phyloP scores from a whole-genome alignment of 495 filamentous ascomycete genomes.

The Penicillium desertorum region DNA sequence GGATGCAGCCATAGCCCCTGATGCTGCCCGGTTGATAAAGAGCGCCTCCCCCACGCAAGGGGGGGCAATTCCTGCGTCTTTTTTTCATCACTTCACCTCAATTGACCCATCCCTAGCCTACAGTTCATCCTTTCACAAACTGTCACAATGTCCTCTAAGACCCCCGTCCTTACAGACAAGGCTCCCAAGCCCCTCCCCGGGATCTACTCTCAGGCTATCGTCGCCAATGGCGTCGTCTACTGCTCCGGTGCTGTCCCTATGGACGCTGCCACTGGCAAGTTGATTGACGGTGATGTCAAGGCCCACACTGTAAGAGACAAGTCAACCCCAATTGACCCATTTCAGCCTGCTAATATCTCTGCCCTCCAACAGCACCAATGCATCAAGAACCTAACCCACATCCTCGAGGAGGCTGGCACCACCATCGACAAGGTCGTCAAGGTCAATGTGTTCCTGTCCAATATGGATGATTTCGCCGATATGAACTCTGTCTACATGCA shows the following conservation, averaged over 20 bases:
- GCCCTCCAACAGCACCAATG: slow-evolving; percentile 38
- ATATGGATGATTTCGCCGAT: slow-evolving; percentile 67
- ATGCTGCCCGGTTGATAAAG: slow-evolving; percentile 3
- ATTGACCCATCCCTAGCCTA: neutral
- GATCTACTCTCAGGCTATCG: slow-evolving; percentile 56
- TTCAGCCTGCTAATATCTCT: slow-evolving; percentile 1
- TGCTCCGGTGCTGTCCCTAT: slow-evolving; percentile 53
- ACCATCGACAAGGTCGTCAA: slow-evolving; percentile 65
- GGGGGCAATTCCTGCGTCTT: neutral
- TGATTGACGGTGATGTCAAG: slow-evolving; percentile 51
- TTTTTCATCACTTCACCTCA: neutral
- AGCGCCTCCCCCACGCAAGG: neutral
- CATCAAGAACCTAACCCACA: slow-evolving; percentile 62
- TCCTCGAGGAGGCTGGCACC: slow-evolving; percentile 64
- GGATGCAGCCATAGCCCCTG: neutral
- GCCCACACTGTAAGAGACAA: slow-evolving; percentile 44
- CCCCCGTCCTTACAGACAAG: slow-evolving; percentile 47
- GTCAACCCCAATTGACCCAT: neutral
- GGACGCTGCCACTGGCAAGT: slow-evolving; percentile 41
- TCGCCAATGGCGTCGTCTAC: slow-evolving; percentile 58
- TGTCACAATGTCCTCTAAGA: slow-evolving; percentile 33
- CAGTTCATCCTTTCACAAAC: neutral
- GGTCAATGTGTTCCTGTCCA: slow-evolving; percentile 66
- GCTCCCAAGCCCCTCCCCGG: slow-evolving; percentile 53
- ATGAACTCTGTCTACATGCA: slow-evolving; percentile 62